A percentile compares a stretch with the other conserved stretches of the same genome.
phyloP scores from a whole-genome alignment of 2,329 filamentous ascomycete genomes.

The Geosmithia morbida region DNA sequence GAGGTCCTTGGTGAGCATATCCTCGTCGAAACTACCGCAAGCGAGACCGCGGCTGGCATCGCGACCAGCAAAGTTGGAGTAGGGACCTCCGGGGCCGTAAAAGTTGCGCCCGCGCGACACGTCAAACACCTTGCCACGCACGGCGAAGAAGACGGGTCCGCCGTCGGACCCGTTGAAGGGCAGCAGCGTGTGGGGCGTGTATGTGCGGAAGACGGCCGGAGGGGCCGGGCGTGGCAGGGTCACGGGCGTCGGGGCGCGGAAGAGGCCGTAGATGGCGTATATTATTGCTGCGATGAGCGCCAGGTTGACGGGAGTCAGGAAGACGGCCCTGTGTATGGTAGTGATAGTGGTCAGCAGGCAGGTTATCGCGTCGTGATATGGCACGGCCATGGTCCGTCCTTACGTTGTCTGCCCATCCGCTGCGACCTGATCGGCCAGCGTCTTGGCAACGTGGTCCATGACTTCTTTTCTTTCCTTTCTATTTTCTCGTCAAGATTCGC shows the following conservation, averaged over 20 bases:
- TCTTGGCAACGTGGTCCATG: constrained; percentile 2
- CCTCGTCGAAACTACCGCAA: constrained; percentile 82
- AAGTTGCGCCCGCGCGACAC: constrained; percentile 79
- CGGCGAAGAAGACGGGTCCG: constrained; percentile 75
- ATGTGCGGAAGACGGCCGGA: constrained; percentile 49
- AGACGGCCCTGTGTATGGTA: not conserved
- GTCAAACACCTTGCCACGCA: constrained; percentile 84
- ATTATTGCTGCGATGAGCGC: constrained; percentile 18
- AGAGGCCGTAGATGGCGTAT: constrained; percentile 42
- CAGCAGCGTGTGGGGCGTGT: constrained; percentile 68
- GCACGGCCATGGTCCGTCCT: not conserved
- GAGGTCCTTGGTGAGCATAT: constrained; percentile 87
- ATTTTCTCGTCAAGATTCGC: too few relatives aligned
- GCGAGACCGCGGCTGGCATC: constrained; percentile 84
- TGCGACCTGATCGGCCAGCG: constrained; percentile 3
- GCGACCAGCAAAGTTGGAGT: constrained; percentile 88
- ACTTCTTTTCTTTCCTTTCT: not conserved
- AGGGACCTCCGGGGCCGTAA: constrained; percentile 90
- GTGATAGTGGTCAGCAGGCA: not conserved
- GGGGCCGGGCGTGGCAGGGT: constrained; percentile 36
- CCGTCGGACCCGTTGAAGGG: constrained; percentile 68
- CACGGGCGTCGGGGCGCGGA: constrained; percentile 32
- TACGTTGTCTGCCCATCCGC: not conserved
- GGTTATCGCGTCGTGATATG: not conserved
- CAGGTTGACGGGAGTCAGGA: constrained; percentile 7